Evolutionary conservation across 306 rosid genomes (phyloP).

Genomic region (Rubus parviflorus): DNA sequence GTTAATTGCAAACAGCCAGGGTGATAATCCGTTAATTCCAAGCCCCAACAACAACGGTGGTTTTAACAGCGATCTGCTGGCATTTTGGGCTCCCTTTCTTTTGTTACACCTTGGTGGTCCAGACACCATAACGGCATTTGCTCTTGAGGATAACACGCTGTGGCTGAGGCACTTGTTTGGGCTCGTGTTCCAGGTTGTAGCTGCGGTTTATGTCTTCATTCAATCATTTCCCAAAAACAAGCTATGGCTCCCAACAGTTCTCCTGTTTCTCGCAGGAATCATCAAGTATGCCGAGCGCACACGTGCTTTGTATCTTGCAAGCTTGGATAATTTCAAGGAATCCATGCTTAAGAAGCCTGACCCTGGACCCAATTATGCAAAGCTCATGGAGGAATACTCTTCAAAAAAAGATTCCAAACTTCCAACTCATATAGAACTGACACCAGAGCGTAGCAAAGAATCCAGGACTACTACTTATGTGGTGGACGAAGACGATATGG

Average conservation of each 20-base stretch:
- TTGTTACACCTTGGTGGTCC: constrained; percentile 58
- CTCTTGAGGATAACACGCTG: constrained; percentile 47
- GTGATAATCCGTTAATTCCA: background rate
- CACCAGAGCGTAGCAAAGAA: constrained; percentile 26
- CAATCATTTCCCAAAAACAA: constrained; percentile 40
- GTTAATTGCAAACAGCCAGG: constrained; percentile 34
- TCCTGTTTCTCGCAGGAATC: constrained; percentile 40
- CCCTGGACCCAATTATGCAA: constrained; percentile 46
- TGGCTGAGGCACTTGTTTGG: constrained; percentile 54
- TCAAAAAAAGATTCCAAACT: constrained; percentile 24
- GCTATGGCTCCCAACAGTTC: constrained; percentile 30
- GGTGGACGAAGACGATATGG: background rate
- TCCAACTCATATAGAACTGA: constrained; percentile 27
- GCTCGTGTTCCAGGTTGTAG: constrained; percentile 31
- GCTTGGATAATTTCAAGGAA: constrained; percentile 27
- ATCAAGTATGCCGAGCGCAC: constrained; percentile 50
- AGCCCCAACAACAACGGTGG: background rate
- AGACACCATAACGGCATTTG: constrained; percentile 52
- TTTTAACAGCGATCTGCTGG: constrained; percentile 18
- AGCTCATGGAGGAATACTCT: constrained; percentile 37
- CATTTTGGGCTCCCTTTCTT: constrained; percentile 56
- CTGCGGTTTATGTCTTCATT: constrained; percentile 36
- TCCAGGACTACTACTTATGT: background rate
- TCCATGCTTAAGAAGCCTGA: constrained; percentile 34
- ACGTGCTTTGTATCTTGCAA: constrained; percentile 40